A percentile compares a stretch with the other conserved stretches of the same genome.
Evolutionary conservation across 129 eudicot species (phyloP).

Genomic region (Gnaphalium uliginosum): DNA sequence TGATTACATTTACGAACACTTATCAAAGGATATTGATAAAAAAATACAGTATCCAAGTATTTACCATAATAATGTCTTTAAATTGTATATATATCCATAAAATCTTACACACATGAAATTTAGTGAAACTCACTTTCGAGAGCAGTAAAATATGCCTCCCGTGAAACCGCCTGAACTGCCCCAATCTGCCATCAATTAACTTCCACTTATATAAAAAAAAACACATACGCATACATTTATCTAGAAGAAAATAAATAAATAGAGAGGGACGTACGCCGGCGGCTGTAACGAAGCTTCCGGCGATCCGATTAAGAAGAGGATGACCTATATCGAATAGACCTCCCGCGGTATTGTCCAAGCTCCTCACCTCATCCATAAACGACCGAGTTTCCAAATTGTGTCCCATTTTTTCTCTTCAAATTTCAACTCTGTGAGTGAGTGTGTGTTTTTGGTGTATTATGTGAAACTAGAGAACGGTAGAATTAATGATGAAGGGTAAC

Average conservation of each 20-base stretch:
- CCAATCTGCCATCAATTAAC: slow-evolving; percentile 53
- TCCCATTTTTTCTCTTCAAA: slow-evolving; percentile 18
- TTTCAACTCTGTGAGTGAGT: background rate
- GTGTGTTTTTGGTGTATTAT: background rate
- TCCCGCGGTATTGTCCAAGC: slow-evolving; percentile 45
- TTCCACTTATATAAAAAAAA: background rate
- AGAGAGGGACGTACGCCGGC: slow-evolving; percentile 58
- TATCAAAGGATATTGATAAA: no score
- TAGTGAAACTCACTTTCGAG: slow-evolving; percentile 47
- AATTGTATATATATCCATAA: no score
- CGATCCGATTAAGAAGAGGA: slow-evolving; percentile 78
- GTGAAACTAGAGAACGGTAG: background rate
- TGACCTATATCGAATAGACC: slow-evolving; percentile 69
- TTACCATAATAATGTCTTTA: no score
- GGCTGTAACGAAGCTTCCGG: slow-evolving; percentile 75
- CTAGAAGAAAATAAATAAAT: background rate
- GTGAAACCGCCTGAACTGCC: slow-evolving; percentile 79
- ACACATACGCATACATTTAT: background rate
- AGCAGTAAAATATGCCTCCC: slow-evolving; percentile 76
- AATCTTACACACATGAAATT: background rate
- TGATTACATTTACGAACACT: no score
- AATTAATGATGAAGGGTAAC: background rate
- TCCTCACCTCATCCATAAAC: slow-evolving; percentile 58
- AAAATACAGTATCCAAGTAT: no score
- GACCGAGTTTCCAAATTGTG: slow-evolving; percentile 61